These are phyloP conservation scores for Didymella pinodella DNA, from an alignment of 2,329 filamentous ascomycete genomes.

Conservation along the genomic window DNA sequence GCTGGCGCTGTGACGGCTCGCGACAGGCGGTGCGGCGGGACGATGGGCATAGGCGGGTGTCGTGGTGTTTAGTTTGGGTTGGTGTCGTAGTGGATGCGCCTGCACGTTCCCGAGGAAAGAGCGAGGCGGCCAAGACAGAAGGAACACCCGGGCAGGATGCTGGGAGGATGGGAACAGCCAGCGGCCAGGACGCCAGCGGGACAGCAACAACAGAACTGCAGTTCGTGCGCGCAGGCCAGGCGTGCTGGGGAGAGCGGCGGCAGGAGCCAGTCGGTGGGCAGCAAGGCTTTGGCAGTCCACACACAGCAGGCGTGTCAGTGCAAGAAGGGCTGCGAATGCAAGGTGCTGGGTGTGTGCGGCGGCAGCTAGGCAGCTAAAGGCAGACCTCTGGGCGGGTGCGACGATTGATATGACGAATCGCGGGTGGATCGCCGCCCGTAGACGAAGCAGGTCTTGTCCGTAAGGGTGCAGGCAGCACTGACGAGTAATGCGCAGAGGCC, in stretches of 20 bases:
- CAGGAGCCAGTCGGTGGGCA: constrained; percentile 18
- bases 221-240: constrained; percentile 17
- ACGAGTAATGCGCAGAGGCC: constrained; percentile 1
- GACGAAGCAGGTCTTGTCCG: constrained; percentile 13
- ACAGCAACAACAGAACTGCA: constrained; percentile 3
- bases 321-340: constrained; percentile 25
- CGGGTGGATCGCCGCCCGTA: constrained; percentile 23
- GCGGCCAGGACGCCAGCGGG: neutral
- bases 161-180: neutral
- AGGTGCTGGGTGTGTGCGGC: constrained; percentile 30
- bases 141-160: neutral
- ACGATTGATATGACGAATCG: constrained; percentile 25
- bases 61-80: constrained; percentile 22
- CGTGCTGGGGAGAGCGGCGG: neutral
- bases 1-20: constrained; percentile 27
- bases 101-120: constrained; percentile 23
- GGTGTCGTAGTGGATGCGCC: constrained; percentile 21
- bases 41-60: constrained; percentile 33
- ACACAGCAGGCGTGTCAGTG: constrained; percentile 14
- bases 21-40: constrained; percentile 32
- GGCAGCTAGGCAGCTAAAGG: constrained; percentile 26
- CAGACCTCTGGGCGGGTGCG: constrained; percentile 23
- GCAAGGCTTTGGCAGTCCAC: constrained; percentile 2
- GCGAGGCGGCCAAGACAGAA: constrained; percentile 23
- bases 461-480: constrained; percentile 2